Conservation (phyloP, 2,329 filamentous ascomycete species). For the Cyphellophora europaea region DNA sequence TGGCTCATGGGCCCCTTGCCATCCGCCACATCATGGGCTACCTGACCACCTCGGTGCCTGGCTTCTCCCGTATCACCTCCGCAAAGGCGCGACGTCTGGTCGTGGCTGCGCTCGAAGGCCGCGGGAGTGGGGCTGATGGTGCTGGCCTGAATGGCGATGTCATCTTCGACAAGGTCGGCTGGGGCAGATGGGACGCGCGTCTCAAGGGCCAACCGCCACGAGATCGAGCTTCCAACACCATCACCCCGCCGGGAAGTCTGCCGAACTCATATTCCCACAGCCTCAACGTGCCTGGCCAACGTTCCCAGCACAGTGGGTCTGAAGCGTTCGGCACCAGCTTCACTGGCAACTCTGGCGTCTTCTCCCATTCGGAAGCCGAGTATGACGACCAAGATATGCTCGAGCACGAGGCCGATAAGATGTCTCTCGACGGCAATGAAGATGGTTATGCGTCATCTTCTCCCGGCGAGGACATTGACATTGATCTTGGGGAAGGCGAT, state of each 20-base stretch:
- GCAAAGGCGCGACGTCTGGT: conserved; percentile 84
- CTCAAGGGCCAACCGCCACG: conserved; percentile 51
- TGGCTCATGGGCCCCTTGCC: conserved; percentile 80
- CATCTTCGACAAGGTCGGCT: conserved; percentile 86
- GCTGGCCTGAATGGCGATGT: conserved; percentile 48
- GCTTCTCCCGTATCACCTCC: conserved; percentile 75
- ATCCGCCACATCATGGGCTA: conserved; percentile 95
- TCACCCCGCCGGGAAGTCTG: conserved; percentile 30
- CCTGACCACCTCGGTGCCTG: conserved; percentile 84
- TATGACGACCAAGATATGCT: conserved; percentile 58
- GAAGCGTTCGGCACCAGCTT: conserved; percentile 46
- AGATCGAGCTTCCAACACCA: conserved; percentile 19
- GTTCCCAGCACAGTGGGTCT: conserved; percentile 20
- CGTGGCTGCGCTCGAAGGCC: conserved; percentile 82
- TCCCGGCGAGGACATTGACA: conserved; percentile 49
- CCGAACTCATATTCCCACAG: conserved; percentile 35
- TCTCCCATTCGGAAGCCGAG: conserved; percentile 59
- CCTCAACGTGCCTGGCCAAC: conserved; percentile 37
- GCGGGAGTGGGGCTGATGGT: conserved; percentile 45
- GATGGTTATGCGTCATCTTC: conserved; percentile 62
- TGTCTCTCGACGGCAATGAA: conserved; percentile 74
- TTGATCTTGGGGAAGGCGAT: conserved; percentile 75
- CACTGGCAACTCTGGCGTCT: conserved; percentile 62
- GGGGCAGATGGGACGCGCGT: conserved; percentile 90
- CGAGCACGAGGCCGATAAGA: conserved; percentile 85